Evolutionary conservation across 140 eudicot genomes (phyloP).

Genomic region (Oenanthe javanica): DNA sequence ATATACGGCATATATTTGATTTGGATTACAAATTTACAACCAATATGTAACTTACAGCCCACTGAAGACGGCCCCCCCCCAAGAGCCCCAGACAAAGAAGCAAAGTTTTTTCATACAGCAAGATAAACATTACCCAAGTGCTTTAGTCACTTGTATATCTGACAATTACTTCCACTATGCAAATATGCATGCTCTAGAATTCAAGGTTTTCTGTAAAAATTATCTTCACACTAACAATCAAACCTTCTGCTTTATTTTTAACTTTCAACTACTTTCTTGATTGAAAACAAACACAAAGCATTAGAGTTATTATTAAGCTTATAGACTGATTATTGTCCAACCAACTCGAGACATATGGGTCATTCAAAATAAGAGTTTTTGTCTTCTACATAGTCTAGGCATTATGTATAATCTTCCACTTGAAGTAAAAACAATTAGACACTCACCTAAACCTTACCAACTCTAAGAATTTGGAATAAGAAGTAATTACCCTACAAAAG

Average conservation of each 20-base stretch:
- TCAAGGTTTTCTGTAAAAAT: slow-evolving; percentile 4
- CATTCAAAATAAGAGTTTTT: slow-evolving; percentile 20
- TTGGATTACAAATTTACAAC: not conserved
- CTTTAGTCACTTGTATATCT: not conserved
- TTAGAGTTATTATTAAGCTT: slow-evolving; percentile 13
- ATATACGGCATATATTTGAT: not conserved
- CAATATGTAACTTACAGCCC: not conserved
- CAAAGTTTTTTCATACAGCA: not conserved
- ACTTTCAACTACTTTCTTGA: not conserved
- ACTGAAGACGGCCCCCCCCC: slow-evolving; percentile 24
- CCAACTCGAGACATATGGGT: slow-evolving; percentile 11
- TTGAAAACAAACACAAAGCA: not conserved
- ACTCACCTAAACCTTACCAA: slow-evolving; percentile 51
- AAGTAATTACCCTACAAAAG: slow-evolving; percentile 11
- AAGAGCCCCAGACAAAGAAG: slow-evolving; percentile 16
- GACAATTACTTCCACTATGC: slow-evolving; percentile 13
- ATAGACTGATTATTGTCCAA: slow-evolving; percentile 1
- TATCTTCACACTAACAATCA: not conserved
- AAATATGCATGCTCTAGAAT: slow-evolving; percentile 12
- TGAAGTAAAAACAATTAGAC: slow-evolving; percentile 34
- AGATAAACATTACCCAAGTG: slow-evolving; percentile 11
- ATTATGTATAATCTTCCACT: slow-evolving; percentile 16
- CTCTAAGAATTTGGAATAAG: slow-evolving; percentile 34
- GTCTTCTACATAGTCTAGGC: slow-evolving; percentile 21
- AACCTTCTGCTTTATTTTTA: not conserved